These are phyloP conservation scores for Pyrenochaeta sp. DNA, from an alignment of 2,329 filamentous ascomycete genomes.

Conservation along the genomic window DNA sequence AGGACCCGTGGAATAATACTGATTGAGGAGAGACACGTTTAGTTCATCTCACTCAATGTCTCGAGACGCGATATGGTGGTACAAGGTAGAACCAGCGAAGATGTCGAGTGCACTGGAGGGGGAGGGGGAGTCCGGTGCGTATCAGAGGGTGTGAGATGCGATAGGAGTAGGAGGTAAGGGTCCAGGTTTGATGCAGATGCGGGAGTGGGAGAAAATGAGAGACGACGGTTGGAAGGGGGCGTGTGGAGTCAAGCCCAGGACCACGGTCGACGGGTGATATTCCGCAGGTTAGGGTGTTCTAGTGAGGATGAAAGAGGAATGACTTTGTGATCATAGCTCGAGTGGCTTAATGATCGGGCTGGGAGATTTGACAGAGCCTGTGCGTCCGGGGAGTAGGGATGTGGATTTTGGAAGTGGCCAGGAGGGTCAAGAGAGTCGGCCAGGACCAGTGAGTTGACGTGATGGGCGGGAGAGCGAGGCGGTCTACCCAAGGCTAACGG, in stretches of 20 bases:
- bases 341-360: conserved; percentile 46
- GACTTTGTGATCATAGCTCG: conserved; percentile 49
- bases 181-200: conserved; percentile 50
- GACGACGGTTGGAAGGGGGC: conserved; percentile 51
- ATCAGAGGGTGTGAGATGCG: conserved; percentile 43
- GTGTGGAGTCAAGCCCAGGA: conserved; percentile 51
- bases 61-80: conserved; percentile 15
- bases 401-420: conserved; percentile 36
- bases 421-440: conserved; percentile 30
- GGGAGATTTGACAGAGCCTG: conserved; percentile 43
- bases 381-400: conserved; percentile 46
- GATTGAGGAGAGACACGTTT: conserved; percentile 14
- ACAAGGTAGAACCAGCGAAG: conserved; percentile 22
- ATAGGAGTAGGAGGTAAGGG: conserved; percentile 49
- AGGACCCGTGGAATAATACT: conserved; percentile 18
- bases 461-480: conserved; percentile 26
- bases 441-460: conserved; percentile 23
- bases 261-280: conserved; percentile 52
- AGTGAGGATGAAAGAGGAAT: conserved; percentile 49
- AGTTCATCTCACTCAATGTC: conserved; percentile 44
- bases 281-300: conserved; percentile 49
- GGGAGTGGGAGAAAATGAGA: conserved; percentile 51
- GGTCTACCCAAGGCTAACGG: conserved; percentile 32
- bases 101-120: conserved; percentile 30
- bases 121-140: conserved; percentile 44